Evolutionary conservation across 1,284 basidiomycete species (phyloP), one percentile per base, ranked within the genome.

Genomic region (Apiotrichum brassicae): DNA sequence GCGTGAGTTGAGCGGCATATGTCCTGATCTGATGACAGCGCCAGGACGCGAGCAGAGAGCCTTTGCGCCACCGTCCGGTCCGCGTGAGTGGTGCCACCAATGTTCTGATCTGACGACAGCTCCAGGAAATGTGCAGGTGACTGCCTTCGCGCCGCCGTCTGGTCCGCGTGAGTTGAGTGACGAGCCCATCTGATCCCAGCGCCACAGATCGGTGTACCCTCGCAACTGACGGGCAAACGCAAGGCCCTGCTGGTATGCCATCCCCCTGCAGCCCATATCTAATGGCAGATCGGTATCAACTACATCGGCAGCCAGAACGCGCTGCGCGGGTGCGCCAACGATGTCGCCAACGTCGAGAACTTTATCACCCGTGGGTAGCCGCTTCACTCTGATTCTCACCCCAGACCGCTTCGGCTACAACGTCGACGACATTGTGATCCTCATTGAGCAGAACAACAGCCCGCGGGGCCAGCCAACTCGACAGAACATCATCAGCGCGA

Each of bases 401-500:
- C 3, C 49, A 68, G 64, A 63, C 24, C 74, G 79, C 19, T 88
- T 79, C 68, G 79, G 81, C 6, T 97, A 94, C 71, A 80, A 79
- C 55, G 66, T 75, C 28, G 82, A 86, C 18, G 88, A 95, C 67
- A 89, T 34, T 13, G 33, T 34, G 33, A 34, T 85, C 59, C 78
- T 97, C 38, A 87, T 86, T 2, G 92, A 97, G 62, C 82, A 91
- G 62, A 70, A 81, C 2, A 62, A 62, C 11, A 80, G 86, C 63
- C 78, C 78, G 14, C 77, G 81, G 37, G 79, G 81, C 64, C 74
- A 75, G 30, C 92, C 92, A 0, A 93, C 87, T 0, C 78, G 76
- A 56, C 77, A 77, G 20, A 95, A 95, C 66, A 94, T 97, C 41
- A 82, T 89, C 16, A 68, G 76, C 43, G 89, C 84, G 3, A 92